phyloP scores from a whole-genome alignment of 495 filamentous ascomycete genomes.

The Penicillium argentinense region DNA sequence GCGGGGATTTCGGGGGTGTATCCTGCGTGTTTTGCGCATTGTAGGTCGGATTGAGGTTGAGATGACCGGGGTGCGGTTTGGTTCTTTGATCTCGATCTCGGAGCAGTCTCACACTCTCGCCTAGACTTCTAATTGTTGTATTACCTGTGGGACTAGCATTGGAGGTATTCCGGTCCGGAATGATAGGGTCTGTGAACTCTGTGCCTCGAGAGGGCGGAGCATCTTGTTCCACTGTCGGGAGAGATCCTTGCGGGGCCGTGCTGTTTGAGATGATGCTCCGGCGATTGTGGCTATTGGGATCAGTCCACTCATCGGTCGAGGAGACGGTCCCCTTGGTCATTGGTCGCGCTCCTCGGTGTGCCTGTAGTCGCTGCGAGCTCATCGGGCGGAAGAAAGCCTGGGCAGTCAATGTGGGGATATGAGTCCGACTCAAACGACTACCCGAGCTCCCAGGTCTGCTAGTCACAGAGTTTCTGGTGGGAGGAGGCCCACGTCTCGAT shows the following conservation, averaged over 20 bases:
- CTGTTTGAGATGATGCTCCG: slow-evolving; percentile 49
- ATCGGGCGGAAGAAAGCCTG: slow-evolving; percentile 94
- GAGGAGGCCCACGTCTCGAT: slow-evolving; percentile 49
- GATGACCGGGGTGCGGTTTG: slow-evolving; percentile 51
- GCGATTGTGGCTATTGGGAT: slow-evolving; percentile 48
- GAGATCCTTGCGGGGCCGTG: slow-evolving; percentile 37
- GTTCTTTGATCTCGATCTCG: slow-evolving; percentile 52
- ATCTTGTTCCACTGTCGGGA: slow-evolving; percentile 54
- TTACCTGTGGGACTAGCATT: slow-evolving; percentile 73
- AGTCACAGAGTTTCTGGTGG: slow-evolving; percentile 39
- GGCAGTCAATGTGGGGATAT: slow-evolving; percentile 85
- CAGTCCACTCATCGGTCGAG: slow-evolving; percentile 43
- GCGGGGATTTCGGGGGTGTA: slow-evolving; percentile 63
- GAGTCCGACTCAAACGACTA: slow-evolving; percentile 77
- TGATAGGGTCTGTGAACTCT: slow-evolving; percentile 67
- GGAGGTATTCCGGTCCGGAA: slow-evolving; percentile 65
- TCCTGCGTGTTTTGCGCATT: slow-evolving; percentile 48
- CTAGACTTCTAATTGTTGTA: slow-evolving; percentile 62
- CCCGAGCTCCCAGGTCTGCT: slow-evolving; percentile 61
- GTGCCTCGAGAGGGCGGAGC: slow-evolving; percentile 73
- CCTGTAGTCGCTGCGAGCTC: slow-evolving; percentile 94
- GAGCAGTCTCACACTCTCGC: slow-evolving; percentile 73
- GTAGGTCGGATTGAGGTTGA: slow-evolving; percentile 59
- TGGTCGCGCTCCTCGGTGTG: slow-evolving; percentile 70
- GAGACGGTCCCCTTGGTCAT: slow-evolving; percentile 41